phyloP scores from a whole-genome alignment of 225 moss, liverwort and hornwort species.

The Ulota crispa region DNA sequence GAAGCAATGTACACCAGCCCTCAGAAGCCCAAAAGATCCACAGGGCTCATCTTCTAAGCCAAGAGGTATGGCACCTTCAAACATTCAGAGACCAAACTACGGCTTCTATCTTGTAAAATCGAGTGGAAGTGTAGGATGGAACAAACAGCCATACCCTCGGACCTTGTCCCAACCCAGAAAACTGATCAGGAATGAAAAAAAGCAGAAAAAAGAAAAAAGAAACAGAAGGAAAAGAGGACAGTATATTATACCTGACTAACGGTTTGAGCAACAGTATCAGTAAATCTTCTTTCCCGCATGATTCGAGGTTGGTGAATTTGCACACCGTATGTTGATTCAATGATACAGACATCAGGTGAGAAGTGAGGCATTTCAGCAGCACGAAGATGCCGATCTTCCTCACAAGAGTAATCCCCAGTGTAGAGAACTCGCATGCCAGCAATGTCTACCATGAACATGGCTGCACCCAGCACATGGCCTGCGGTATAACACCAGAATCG shows the following conservation, averaged over 20 bases:
- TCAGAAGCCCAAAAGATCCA: slow-evolving; percentile 3
- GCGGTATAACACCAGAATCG: slow-evolving; percentile 99
- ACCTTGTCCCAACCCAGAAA: neutral
- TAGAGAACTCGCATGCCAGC: slow-evolving; percentile 96
- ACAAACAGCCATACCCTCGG: neutral
- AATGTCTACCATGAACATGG: slow-evolving; percentile 99
- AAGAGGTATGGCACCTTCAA: neutral
- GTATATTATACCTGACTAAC: slow-evolving; percentile 55
- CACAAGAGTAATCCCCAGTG: slow-evolving; percentile 93
- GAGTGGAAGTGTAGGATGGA: neutral
- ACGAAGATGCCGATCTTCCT: slow-evolving; percentile 95
- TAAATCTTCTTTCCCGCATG: slow-evolving; percentile 82
- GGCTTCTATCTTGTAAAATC: neutral
- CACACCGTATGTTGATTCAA: slow-evolving; percentile 96
- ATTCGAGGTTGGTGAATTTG: slow-evolving; percentile 89
- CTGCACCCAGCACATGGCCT: slow-evolving; percentile 92
- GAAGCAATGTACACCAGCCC: neutral
- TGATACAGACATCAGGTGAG: slow-evolving; percentile 94
- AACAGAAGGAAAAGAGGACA: neutral
- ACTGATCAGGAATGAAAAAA: too few species aligned
- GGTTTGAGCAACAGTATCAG: slow-evolving; percentile 88
- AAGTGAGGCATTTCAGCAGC: slow-evolving; percentile 97
- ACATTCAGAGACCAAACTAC: neutral
- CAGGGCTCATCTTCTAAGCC: neutral
- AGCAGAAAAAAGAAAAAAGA: neutral